Conservation (phyloP, 2,329 filamentous ascomycete species). For the Cladophialophora exuberans region DNA sequence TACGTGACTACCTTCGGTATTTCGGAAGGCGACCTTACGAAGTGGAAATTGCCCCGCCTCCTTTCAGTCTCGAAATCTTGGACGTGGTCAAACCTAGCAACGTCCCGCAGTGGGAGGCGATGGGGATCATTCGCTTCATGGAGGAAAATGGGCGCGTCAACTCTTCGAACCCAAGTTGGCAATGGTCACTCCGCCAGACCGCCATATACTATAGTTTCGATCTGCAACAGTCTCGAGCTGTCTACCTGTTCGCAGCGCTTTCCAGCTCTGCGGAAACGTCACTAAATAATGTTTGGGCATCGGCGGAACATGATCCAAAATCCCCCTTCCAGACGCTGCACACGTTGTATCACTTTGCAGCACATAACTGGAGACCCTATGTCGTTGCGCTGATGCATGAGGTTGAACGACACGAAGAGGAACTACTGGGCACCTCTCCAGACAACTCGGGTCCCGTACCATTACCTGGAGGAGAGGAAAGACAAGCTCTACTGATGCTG, state of each 20-base stretch:
- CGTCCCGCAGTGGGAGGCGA: constrained; percentile 3
- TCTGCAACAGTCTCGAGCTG: neutral
- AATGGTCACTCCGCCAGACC: constrained; percentile 9
- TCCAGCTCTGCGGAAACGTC: neutral
- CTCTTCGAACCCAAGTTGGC: neutral
- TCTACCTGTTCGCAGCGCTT: constrained; percentile 4
- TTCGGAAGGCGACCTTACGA: neutral
- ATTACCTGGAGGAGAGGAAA: neutral
- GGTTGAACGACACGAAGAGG: neutral
- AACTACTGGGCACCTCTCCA: constrained; percentile 6
- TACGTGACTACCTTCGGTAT: neutral
- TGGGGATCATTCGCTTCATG: constrained; percentile 6
- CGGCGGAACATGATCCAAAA: neutral
- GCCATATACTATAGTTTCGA: constrained; percentile 1
- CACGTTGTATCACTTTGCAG: neutral
- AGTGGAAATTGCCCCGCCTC: neutral
- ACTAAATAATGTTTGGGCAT: constrained; percentile 3
- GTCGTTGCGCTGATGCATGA: neutral
- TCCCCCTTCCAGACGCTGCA: neutral
- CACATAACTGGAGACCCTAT: neutral
- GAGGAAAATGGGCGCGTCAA: neutral
- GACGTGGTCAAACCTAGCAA: neutral
- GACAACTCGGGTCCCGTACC: constrained; percentile 7
- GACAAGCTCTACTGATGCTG: constrained; percentile 7
- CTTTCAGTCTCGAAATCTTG: neutral